Conservation (phyloP, 495 filamentous ascomycete species). For the Aspergillus kassunensis region DNA sequence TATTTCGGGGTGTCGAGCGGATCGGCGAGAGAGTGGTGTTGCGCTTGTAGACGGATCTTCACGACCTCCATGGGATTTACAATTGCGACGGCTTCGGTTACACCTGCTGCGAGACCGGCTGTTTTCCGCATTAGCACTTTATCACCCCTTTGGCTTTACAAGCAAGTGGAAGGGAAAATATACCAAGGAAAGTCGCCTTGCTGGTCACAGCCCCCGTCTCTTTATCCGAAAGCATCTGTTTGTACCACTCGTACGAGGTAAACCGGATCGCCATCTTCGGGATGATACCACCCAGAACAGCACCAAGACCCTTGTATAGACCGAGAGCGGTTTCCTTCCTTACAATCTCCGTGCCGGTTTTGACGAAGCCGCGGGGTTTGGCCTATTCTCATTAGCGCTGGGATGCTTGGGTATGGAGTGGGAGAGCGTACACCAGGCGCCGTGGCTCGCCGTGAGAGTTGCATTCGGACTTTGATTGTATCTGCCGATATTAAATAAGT, state of each 20-base stretch:
- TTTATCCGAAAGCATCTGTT: constrained; percentile 70
- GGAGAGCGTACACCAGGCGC: constrained; percentile 66
- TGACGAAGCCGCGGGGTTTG: constrained; percentile 81
- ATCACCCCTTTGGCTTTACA: neutral
- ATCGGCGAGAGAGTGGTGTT: constrained; percentile 92
- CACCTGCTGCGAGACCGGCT: constrained; percentile 88
- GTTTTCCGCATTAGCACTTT: neutral
- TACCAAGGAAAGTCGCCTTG: constrained; percentile 76
- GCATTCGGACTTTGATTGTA: constrained; percentile 99
- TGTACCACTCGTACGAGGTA: constrained; percentile 95
- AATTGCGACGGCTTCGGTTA: constrained; percentile 92
- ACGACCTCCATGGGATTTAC: constrained; percentile 99
- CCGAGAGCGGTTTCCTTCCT: constrained; percentile 84
- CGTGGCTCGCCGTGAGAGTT: constrained; percentile 82
- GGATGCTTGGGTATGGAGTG: no score
- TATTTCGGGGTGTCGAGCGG: constrained; percentile 91
- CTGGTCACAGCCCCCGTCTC: constrained; percentile 66
- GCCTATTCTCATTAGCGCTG: no score
- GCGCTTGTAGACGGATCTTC: constrained; percentile 96
- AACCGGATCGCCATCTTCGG: constrained; percentile 99
- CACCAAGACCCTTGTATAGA: constrained; percentile 94
- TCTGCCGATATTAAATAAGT: no score
- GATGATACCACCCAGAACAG: constrained; percentile 93
- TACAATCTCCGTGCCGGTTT: constrained; percentile 83
- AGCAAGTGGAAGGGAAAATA: no score